Base-by-base conservation (phyloP, 495 filamentous ascomycete genomes). In the Sordaria brevicollis region DNA sequence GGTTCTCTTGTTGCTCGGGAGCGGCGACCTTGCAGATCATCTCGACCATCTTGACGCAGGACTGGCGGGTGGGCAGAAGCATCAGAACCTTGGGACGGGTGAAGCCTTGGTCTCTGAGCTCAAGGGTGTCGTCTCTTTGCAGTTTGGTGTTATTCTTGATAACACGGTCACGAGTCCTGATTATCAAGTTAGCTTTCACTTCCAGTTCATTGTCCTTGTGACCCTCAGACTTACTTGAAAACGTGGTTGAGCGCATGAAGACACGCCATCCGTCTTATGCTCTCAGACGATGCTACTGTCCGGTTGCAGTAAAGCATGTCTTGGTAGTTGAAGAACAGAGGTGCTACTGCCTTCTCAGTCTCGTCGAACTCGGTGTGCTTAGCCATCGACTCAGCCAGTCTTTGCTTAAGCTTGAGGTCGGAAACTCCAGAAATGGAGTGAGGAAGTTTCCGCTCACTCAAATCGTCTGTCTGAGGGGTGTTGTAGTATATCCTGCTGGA, bases 1-100 rank as follows among this genome's bases (percentile, higher is more conserved):
- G 89, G 83, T 99, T 97, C 78, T 97, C 95, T 68, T 97, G 92
- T 74, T 97, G 93, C 69, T 97, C 93, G 0, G 92, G 91, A 72
- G 90, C 85, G 80, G 87, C 89, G 66, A 97, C 77, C 2, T 83
- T 81, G 34, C 89, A 88, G 35, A 99, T 91, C 8, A 83, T 85
- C 43, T 97, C 86, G 36, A 97, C 84, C 73, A 87, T 88, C 72
- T 89, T 88, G 62, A 91, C 90, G 71, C 92, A 96, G 2, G 92
- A 89, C 73, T 96, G 89, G 57, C 93, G 85, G 1, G 95, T 98
- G 2, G 95, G 94, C 8, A 97, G 80, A 41, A 99, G 83, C 73
- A 97, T 90, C 29, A 99, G 86, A 19, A 97, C 89, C 75, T 97
- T 97, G 7, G 96, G 95, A 2, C 95, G 86, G 1, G 95, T 97